These are phyloP conservation scores for Trichoderma breve DNA, from an alignment of 2,329 filamentous ascomycete species.

Conservation along the genomic window DNA sequence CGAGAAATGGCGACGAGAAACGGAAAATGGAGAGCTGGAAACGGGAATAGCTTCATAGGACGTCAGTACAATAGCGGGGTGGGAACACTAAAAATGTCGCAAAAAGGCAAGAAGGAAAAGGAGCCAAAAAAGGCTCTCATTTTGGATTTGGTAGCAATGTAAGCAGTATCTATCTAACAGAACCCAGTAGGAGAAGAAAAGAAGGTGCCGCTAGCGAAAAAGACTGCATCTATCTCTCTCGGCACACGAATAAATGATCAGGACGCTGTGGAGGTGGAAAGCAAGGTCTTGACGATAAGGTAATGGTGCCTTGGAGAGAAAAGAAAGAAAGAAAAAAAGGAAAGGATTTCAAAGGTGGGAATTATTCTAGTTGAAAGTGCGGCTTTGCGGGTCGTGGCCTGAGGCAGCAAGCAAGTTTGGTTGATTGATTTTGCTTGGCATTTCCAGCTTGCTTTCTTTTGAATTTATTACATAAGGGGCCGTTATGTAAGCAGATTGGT, in stretches of 20 bases:
- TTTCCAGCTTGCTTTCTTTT: neutral
- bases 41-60: neutral
- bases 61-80: neutral
- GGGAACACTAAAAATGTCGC: neutral
- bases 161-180: conserved; percentile 96
- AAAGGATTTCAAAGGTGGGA: conserved; percentile 8
- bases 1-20: neutral
- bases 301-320: conserved; percentile 65
- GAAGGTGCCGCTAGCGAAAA: conserved; percentile 98
- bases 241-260: conserved; percentile 88
- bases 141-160: conserved; percentile 51
- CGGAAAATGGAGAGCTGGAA: neutral
- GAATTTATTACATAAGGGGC: neutral
- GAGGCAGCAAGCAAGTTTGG: conserved; percentile 25
- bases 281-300: conserved; percentile 92
- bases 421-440: neutral
- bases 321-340: conserved; percentile 34
- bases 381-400: conserved; percentile 19
- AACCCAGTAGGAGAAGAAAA: conserved; percentile 64
- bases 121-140: conserved; percentile 7
- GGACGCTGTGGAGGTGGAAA: conserved; percentile 66
- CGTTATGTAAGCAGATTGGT: neutral
- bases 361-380: neutral
- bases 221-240: conserved; percentile 75
- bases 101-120: neutral